Evolutionary conservation across 1,284 basidiomycete genomes (phyloP).

Genomic region (Schizophyllum amplum): DNA sequence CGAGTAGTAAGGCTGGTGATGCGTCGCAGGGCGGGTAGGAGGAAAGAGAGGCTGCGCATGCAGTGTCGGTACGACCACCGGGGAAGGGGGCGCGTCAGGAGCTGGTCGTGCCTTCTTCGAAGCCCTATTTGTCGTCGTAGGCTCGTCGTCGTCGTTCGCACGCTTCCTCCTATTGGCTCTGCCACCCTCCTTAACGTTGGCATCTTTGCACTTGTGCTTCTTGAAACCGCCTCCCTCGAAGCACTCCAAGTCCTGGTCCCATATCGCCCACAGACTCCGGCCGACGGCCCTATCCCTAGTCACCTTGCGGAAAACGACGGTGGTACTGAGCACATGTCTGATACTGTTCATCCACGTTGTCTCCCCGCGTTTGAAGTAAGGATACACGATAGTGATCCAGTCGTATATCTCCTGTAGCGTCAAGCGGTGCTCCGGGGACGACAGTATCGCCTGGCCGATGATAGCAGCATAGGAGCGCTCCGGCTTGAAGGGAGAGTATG

Average conservation of each 20-base stretch:
- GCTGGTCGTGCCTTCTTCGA: constrained; percentile 29
- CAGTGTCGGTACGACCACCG: constrained; percentile 16
- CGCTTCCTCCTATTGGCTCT: constrained; percentile 30
- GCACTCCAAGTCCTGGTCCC: constrained; percentile 62
- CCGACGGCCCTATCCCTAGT: constrained; percentile 59
- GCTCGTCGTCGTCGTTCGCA: constrained; percentile 27
- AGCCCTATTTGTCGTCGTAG: constrained; percentile 26
- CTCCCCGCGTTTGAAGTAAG: constrained; percentile 88
- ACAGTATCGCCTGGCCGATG: constrained; percentile 90
- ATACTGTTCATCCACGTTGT: constrained; percentile 96
- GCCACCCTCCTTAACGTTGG: constrained; percentile 34
- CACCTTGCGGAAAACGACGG: constrained; percentile 69
- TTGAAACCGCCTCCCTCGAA: constrained; percentile 65
- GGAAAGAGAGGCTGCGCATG: constrained; percentile 46
- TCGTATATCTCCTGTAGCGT: constrained; percentile 95
- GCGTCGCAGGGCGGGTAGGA: constrained; percentile 44
- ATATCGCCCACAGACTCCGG: constrained; percentile 71
- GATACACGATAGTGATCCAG: constrained; percentile 91
- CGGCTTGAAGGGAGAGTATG: constrained; percentile 72
- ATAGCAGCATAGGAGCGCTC: constrained; percentile 89
- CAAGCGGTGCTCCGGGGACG: constrained; percentile 76
- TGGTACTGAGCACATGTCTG: constrained; percentile 80
- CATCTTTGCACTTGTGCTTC: constrained; percentile 60
- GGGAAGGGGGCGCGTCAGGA: constrained; percentile 17
- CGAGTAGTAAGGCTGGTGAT: constrained; percentile 65